These are phyloP conservation scores for Coemansia sp. DNA, from an alignment of 192 early-diverging fungal genomes.

Conservation along the genomic window DNA sequence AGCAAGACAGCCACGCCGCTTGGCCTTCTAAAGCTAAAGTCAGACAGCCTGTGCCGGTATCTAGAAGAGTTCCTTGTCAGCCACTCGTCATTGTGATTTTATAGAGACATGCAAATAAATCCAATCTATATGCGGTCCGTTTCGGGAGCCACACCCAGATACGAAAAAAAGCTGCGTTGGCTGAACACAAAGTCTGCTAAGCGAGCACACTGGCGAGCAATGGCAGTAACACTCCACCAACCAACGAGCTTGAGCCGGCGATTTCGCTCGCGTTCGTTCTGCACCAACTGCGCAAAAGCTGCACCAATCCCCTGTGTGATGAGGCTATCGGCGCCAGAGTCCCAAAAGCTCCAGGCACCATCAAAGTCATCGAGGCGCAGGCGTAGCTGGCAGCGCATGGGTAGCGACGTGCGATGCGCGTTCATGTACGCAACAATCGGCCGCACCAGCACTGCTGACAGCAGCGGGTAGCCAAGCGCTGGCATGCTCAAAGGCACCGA, in stretches of 20 bases:
- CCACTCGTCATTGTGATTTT: not conserved
- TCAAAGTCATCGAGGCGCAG: slow-evolving; percentile 85
- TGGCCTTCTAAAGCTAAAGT: slow-evolving; percentile 47
- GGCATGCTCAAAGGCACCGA: slow-evolving; percentile 72
- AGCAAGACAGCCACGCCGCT: slow-evolving; percentile 33
- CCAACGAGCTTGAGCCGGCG: slow-evolving; percentile 85
- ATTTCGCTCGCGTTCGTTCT: slow-evolving; percentile 83
- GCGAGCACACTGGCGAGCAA: slow-evolving; percentile 71
- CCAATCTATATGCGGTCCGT: slow-evolving; percentile 26
- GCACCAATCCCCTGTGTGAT: slow-evolving; percentile 84
- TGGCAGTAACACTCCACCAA: slow-evolving; percentile 82
- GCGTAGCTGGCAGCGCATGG: slow-evolving; percentile 79
- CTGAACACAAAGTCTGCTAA: slow-evolving; percentile 77
- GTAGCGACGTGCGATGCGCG: slow-evolving; percentile 82
- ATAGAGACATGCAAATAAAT: not conserved
- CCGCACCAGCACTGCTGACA: slow-evolving; percentile 84
- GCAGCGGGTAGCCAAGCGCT: slow-evolving; percentile 71
- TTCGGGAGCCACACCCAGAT: slow-evolving; percentile 30
- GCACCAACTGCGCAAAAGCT: slow-evolving; percentile 75
- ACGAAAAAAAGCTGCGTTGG: slow-evolving; percentile 73
- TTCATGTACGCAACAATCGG: slow-evolving; percentile 97
- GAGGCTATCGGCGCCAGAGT: slow-evolving; percentile 74
- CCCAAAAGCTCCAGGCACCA: slow-evolving; percentile 91
- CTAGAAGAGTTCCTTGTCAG: slow-evolving; percentile 30
- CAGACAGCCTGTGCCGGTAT: slow-evolving; percentile 29